Evolutionary conservation across 345 rosid genomes (phyloP).

Genomic region (Pelargonium nanum): DNA sequence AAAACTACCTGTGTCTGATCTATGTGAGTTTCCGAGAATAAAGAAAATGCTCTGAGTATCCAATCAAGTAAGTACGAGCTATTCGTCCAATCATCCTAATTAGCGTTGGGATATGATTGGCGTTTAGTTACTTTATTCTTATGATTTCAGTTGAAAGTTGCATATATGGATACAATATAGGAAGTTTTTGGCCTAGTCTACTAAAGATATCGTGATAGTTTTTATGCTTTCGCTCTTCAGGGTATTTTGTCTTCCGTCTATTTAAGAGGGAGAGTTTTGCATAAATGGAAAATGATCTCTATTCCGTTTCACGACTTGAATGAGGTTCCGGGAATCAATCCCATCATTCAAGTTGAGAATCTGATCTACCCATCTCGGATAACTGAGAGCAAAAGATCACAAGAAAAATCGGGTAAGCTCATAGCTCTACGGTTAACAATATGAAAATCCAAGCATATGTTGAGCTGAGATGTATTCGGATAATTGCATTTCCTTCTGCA

Average conservation of each 20-base stretch:
- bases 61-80: too few species aligned
- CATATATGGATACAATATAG: too few species aligned
- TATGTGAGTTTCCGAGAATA: too few species aligned
- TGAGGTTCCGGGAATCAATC: constrained; percentile 31
- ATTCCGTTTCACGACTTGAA: constrained; percentile 69
- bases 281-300: constrained; percentile 70
- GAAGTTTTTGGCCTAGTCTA: too few species aligned
- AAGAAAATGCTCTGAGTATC: too few species aligned
- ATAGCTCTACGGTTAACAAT: not conserved
- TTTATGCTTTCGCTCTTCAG: constrained; percentile 23
- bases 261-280: constrained; percentile 45
- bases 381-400: constrained; percentile 14
- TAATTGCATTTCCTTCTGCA: constrained; percentile 21
- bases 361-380: constrained; percentile 14
- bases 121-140: too few species aligned
- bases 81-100: too few species aligned
- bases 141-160: too few species aligned
- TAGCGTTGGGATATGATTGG: too few species aligned
- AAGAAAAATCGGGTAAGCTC: constrained; percentile 31
- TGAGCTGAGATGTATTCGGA: not conserved
- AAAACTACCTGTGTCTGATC: too few species aligned
- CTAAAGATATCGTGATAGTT: not conserved
- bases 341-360: constrained; percentile 23
- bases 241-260: constrained; percentile 75
- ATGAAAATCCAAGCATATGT: not conserved